phyloP scores from a whole-genome alignment of 2,329 filamentous ascomycete genomes.

The Pseudogymnoascus sp. region DNA sequence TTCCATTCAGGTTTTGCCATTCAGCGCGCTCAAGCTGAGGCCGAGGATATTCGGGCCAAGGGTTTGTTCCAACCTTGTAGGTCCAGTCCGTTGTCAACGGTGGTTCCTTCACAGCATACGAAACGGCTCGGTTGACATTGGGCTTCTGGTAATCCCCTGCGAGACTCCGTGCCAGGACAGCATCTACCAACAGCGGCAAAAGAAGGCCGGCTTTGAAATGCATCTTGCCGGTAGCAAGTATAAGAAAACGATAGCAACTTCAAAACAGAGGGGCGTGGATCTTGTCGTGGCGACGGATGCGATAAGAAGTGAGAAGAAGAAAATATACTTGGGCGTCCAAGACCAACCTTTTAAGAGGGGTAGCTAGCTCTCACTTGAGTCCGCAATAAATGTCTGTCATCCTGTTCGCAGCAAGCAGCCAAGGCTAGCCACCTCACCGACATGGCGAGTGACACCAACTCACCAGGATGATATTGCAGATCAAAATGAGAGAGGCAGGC shows the following conservation, averaged over 20 bases:
- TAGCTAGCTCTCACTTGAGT: not conserved
- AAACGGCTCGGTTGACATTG: constrained; percentile 11
- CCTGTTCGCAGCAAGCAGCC: not conserved
- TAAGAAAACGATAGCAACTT: not conserved
- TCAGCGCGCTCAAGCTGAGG: constrained; percentile 36
- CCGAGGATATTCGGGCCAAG: constrained; percentile 41
- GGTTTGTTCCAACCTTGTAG: constrained; percentile 36
- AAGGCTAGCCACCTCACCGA: not conserved
- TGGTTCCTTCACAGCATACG: constrained; percentile 33
- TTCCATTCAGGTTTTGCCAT: constrained; percentile 42
- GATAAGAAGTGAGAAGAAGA: not conserved
- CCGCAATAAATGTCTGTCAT: not conserved
- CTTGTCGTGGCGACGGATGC: not conserved
- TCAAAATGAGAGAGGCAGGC: not conserved
- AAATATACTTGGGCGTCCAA: not conserved
- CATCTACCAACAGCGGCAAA: not conserved
- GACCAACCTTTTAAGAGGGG: not conserved
- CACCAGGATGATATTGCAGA: not conserved
- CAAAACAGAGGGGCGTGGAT: not conserved
- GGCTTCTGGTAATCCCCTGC: not conserved
- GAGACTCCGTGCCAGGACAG: not conserved
- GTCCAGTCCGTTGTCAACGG: constrained; percentile 38
- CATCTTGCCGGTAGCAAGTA: not conserved
- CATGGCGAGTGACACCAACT: not conserved
- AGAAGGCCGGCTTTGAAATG: not conserved